Evolutionary conservation across 345 rosid genomes (phyloP), one percentile per base, ranked within the genome.

Genomic region (Mercurialis annua): DNA sequence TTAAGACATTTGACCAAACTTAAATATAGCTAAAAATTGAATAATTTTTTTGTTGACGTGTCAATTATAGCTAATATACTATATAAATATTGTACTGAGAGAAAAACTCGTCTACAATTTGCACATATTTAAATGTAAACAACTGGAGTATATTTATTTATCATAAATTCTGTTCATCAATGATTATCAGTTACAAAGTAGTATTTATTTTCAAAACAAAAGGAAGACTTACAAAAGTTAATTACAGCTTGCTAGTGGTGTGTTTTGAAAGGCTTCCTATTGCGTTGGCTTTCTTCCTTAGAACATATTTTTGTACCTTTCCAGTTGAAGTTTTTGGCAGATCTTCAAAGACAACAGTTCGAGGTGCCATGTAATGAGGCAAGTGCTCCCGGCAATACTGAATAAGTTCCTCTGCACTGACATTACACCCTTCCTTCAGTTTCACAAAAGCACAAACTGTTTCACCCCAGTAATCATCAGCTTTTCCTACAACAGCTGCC

Each of bases 231-330:
- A n/a, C n/a, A n/a, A n/a, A n/a, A n/a, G n/a, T n/a, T n/a, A n/a
- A n/a, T n/a, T n/a, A 90, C 58, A 90, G 59, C 83, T 80, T 90
- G 83, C 97, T 84, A 21, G n/a, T 56, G 18, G 53, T 77, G 52
- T 53, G 75, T 59, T 73, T 83, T 27, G 90, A 62, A 65, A 86
- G 65, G 87, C 92, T 87, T 67, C 86, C 92, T 85, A 86, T 70
- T 63, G 82, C 85, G 78, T 81, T 82, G 43, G 79, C 75, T 56
- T 70, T 60, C 47, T 46, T 67, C 53, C 60, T 75, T 17, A 75
- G 53, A 12, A 70, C 59, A 61, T 6, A 75, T 36, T 75, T 75
- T 67, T 75, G 74, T 4, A 75, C 65, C 58, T 75, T 75, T 23
- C 79, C 79, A 0, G 79, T 75, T n/a, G 75, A 70, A 46, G 79